phyloP scores from a whole-genome alignment of 2,329 filamentous ascomycete genomes.

The Microcyclosporella mali region DNA sequence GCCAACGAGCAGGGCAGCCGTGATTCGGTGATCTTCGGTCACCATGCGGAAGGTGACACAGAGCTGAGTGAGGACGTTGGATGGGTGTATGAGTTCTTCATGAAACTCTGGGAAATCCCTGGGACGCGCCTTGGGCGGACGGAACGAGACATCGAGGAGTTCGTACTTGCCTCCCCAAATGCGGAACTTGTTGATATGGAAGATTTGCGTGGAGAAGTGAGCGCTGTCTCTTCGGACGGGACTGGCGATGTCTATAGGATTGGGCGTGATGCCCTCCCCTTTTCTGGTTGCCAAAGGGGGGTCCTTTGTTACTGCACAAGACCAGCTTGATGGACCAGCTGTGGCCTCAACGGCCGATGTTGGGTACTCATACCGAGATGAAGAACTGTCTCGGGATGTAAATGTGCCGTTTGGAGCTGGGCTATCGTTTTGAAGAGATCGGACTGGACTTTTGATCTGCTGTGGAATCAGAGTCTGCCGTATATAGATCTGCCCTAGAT shows the following conservation, averaged over 20 bases:
- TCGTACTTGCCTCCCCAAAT: constrained; percentile 4
- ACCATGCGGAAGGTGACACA: constrained; percentile 5
- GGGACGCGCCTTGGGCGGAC: constrained; percentile 1
- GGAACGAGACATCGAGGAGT: constrained; percentile 6
- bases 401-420: background rate
- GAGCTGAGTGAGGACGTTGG: constrained; percentile 2
- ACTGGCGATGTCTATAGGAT: background rate
- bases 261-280: background rate
- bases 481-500: constrained; percentile 3
- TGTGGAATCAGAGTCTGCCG: constrained; percentile 2
- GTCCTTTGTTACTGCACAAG: background rate
- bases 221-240: background rate
- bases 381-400: no score
- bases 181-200: constrained; percentile 6
- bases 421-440: background rate
- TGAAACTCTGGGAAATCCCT: constrained; percentile 2
- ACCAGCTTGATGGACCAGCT: background rate
- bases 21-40: constrained; percentile 3
- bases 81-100: constrained; percentile 3
- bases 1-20: constrained; percentile 5
- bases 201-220: constrained; percentile 1
- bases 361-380: background rate
- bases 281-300: background rate
- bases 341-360: background rate
- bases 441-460: background rate